phyloP scores from a whole-genome alignment of 768 basidiomycete species.

The Lanmaoa rubissima region DNA sequence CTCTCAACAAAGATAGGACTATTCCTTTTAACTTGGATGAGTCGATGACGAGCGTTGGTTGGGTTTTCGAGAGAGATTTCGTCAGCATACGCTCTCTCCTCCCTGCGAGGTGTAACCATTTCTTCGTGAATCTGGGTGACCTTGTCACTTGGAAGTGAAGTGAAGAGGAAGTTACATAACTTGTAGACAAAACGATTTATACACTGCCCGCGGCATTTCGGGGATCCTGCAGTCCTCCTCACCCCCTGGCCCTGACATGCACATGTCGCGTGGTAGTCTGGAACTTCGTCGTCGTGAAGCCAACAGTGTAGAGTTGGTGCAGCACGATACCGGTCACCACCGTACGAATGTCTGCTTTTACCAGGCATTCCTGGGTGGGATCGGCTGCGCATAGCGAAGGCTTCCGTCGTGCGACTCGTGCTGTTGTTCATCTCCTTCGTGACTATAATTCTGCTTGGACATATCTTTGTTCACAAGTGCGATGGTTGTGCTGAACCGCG shows the following conservation, averaged over 20 bases:
- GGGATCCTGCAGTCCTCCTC: no score
- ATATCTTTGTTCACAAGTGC: neutral
- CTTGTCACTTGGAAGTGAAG: neutral
- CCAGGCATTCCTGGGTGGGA: neutral
- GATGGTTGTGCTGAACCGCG: no score
- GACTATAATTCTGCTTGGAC: neutral
- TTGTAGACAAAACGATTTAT: neutral
- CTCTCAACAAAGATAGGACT: constrained; percentile 7
- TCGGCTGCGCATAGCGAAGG: neutral
- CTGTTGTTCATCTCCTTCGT: neutral
- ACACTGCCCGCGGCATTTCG: neutral
- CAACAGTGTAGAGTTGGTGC: neutral
- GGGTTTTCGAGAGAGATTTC: neutral
- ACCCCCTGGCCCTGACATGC: neutral
- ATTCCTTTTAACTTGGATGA: constrained; percentile 8
- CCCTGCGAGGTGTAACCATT: neutral
- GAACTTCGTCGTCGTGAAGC: no score
- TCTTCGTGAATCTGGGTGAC: neutral
- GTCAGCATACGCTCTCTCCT: neutral
- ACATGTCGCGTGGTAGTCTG: neutral
- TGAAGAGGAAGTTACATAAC: neutral
- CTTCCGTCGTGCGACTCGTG: neutral
- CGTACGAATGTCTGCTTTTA: neutral
- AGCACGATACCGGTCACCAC: neutral
- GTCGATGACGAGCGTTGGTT: constrained; percentile 3